Evolutionary conservation across 2,329 filamentous ascomycete genomes (phyloP).

Genomic region (Aspergillus spinulosporus): DNA sequence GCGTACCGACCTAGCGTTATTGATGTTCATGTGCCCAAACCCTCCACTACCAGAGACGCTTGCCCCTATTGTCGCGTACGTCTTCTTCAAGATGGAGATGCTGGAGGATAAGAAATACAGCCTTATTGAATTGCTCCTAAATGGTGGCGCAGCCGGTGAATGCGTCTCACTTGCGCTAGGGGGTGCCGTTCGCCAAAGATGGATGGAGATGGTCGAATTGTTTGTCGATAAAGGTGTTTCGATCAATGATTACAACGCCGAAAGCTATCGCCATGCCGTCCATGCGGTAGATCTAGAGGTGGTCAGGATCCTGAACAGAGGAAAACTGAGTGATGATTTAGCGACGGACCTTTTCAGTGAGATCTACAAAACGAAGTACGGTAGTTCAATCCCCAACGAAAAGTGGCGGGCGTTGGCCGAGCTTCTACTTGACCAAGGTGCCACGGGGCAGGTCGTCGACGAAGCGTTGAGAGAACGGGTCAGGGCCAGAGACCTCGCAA

Average conservation of each 20-base stretch:
- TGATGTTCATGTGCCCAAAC: conserved; percentile 13
- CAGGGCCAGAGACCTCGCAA: neutral
- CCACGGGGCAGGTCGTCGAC: conserved; percentile 1
- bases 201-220: conserved; percentile 5
- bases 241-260: conserved; percentile 7
- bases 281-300: conserved; percentile 7
- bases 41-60: conserved; percentile 6
- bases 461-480: conserved; percentile 10
- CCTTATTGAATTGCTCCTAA: conserved; percentile 10
- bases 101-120: conserved; percentile 7
- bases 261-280: conserved; percentile 10
- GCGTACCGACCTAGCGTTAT: conserved; percentile 9
- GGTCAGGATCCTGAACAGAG: conserved; percentile 3
- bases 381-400: conserved; percentile 2
- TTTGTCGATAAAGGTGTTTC: conserved; percentile 13
- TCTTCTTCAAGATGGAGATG: conserved; percentile 10
- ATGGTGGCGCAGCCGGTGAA: conserved; percentile 5
- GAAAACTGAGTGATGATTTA: neutral
- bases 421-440: conserved; percentile 9
- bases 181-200: conserved; percentile 6
- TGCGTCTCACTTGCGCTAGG: conserved; percentile 7
- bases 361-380: conserved; percentile 1
- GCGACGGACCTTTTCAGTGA: conserved; percentile 9
- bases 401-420: conserved; percentile 9
- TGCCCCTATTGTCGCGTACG: conserved; percentile 8